A percentile compares a stretch with the other conserved stretches of the same genome.
phyloP scores from a whole-genome alignment of 2,329 filamentous ascomycete species.

The Clonostachys rhizophaga region DNA sequence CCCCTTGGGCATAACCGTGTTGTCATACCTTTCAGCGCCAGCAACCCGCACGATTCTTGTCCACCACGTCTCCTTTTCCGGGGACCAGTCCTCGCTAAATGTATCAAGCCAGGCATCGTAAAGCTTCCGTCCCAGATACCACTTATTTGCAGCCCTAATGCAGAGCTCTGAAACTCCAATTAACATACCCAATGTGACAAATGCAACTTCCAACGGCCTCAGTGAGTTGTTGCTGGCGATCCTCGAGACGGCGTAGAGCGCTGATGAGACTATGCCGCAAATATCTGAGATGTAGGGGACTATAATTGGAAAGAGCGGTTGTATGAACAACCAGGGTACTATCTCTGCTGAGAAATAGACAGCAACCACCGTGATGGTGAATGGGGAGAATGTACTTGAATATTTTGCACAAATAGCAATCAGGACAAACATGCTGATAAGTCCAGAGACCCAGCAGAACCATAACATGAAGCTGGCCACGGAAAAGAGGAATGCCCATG shows the following conservation, averaged over 20 bases:
- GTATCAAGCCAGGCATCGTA: background rate
- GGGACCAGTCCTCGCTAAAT: background rate
- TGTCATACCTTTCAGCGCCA: background rate
- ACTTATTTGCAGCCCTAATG: background rate
- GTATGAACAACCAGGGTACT: background rate
- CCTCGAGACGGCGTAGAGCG: background rate
- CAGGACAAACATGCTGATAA: background rate
- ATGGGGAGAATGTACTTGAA: background rate
- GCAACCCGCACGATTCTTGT: background rate
- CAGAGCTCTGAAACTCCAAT: background rate
- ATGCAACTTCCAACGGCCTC: background rate
- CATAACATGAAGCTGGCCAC: background rate
- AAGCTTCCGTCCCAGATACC: background rate
- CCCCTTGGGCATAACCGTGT: too few relatives aligned
- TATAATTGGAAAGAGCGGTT: background rate
- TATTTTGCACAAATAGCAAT: background rate
- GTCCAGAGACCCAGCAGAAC: background rate
- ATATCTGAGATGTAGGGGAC: background rate
- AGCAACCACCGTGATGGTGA: background rate
- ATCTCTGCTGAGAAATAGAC: background rate
- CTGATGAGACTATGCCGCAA: background rate
- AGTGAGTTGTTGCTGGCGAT: background rate
- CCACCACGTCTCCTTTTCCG: background rate
- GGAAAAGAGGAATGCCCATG: background rate
- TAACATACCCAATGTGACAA: background rate